phyloP scores from a whole-genome alignment of 164 flowering plant species.

The Dillenia turbinata region DNA sequence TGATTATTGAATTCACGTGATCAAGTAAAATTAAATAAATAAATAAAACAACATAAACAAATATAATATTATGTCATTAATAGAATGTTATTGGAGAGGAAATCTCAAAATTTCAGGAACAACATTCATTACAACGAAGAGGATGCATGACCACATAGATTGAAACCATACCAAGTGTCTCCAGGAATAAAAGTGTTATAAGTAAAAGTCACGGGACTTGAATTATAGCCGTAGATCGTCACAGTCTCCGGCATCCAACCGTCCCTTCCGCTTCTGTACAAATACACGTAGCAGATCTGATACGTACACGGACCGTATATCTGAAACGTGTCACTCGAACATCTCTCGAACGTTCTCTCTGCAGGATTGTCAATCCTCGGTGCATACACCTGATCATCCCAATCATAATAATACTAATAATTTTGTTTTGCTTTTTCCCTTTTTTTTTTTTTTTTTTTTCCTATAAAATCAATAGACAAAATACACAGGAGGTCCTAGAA shows the following conservation, averaged over 20 bases:
- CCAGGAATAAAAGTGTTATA: slow-evolving; percentile 45
- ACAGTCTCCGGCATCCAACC: slow-evolving; percentile 70
- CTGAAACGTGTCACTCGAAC: slow-evolving; percentile 39
- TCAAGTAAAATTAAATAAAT: too few species aligned
- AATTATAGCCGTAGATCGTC: slow-evolving; percentile 26
- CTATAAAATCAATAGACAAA: too few species aligned
- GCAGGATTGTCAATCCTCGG: slow-evolving; percentile 45
- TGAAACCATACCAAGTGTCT: slow-evolving; percentile 61
- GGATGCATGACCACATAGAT: slow-evolving; percentile 28
- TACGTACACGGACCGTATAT: slow-evolving; percentile 40
- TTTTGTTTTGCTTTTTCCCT: too few species aligned
- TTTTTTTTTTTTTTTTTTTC: background rate
- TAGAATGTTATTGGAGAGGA: too few species aligned
- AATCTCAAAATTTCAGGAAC: too few species aligned
- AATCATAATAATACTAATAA: too few species aligned
- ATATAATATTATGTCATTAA: too few species aligned
- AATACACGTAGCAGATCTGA: slow-evolving; percentile 52
- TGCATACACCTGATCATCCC: slow-evolving; percentile 35
- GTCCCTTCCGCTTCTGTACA: slow-evolving; percentile 53
- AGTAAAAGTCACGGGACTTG: slow-evolving; percentile 28
- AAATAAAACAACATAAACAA: too few species aligned
- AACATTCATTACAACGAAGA: too few species aligned
- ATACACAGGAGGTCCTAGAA: too few species aligned
- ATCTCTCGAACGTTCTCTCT: slow-evolving; percentile 39
- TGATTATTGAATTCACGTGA: too few species aligned